These are phyloP conservation scores for Durotheca rogersii DNA, from an alignment of 495 filamentous ascomycete genomes.

Conservation along the genomic window DNA sequence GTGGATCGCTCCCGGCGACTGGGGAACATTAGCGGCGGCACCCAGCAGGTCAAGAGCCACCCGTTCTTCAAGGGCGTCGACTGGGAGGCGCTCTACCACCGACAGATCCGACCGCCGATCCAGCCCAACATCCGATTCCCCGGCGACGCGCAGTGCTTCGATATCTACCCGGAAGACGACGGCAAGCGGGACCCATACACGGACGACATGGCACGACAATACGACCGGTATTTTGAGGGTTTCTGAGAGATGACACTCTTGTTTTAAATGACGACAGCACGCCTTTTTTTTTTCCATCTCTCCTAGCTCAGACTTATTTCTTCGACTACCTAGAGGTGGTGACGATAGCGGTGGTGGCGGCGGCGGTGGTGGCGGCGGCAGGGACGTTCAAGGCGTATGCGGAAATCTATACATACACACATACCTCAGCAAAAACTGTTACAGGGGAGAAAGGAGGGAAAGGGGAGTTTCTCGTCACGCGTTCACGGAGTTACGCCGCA, in stretches of 20 bases:
- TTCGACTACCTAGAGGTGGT: conserved; percentile 8
- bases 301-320: no score
- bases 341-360: not conserved
- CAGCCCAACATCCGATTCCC: conserved; percentile 76
- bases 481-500: conserved; percentile 15
- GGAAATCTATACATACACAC: not conserved
- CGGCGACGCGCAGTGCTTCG: conserved; percentile 88
- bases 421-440: no score
- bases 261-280: not conserved
- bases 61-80: conserved; percentile 81
- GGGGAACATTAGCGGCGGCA: conserved; percentile 85
- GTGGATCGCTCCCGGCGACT: conserved; percentile 84
- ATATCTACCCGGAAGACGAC: conserved; percentile 71
- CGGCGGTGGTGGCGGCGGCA: not conserved
- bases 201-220: conserved; percentile 68
- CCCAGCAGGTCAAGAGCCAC: conserved; percentile 78
- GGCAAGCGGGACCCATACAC: conserved; percentile 62
- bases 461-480: conserved; percentile 10
- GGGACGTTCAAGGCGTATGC: conserved; percentile 1
- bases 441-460: not conserved
- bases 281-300: no score
- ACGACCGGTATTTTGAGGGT: conserved; percentile 75
- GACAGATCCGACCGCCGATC: conserved; percentile 75
- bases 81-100: conserved; percentile 80
- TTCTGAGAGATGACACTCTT: conserved; percentile 57